phyloP scores from a whole-genome alignment of 805 yeast species.

The Candida hispaniensis region DNA sequence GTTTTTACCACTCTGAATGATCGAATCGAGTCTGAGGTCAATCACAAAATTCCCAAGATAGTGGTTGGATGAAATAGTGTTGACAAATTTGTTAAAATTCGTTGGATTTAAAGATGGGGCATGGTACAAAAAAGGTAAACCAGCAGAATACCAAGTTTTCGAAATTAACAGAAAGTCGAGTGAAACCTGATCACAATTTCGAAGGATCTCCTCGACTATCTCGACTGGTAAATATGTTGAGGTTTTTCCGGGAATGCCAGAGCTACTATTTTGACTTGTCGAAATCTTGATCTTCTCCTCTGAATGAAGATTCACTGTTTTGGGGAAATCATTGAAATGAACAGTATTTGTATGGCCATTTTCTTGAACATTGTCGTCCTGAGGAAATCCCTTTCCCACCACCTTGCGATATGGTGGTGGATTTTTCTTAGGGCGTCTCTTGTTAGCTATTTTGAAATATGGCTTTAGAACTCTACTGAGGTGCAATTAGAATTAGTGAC shows the following conservation, averaged over 20 bases:
- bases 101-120: constrained; percentile 52
- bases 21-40: constrained; percentile 60
- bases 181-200: constrained; percentile 23
- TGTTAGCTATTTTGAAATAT: constrained; percentile 89
- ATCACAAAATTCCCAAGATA: constrained; percentile 49
- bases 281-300: constrained; percentile 13
- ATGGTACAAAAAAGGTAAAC: constrained; percentile 55
- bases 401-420: constrained; percentile 73
- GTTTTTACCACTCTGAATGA: constrained; percentile 85
- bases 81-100: constrained; percentile 67
- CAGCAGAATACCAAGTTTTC: constrained; percentile 47
- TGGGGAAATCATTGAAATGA: too few relatives aligned
- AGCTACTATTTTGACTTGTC: constrained; percentile 19
- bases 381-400: constrained; percentile 25
- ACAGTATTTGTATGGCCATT: constrained; percentile 9
- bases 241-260: constrained; percentile 36
- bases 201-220: constrained; percentile 35
- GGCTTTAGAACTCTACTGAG: too few relatives aligned
- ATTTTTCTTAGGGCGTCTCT: constrained; percentile 72
- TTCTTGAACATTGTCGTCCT: constrained; percentile 14
- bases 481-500: too few relatives aligned
- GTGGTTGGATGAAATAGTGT: constrained; percentile 39
- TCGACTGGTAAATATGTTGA: constrained; percentile 39
- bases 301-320: too few relatives aligned
- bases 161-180: constrained; percentile 44